Conservation (phyloP, 2,329 filamentous ascomycete genomes). For the Trichoderma cornu-damae region DNA sequence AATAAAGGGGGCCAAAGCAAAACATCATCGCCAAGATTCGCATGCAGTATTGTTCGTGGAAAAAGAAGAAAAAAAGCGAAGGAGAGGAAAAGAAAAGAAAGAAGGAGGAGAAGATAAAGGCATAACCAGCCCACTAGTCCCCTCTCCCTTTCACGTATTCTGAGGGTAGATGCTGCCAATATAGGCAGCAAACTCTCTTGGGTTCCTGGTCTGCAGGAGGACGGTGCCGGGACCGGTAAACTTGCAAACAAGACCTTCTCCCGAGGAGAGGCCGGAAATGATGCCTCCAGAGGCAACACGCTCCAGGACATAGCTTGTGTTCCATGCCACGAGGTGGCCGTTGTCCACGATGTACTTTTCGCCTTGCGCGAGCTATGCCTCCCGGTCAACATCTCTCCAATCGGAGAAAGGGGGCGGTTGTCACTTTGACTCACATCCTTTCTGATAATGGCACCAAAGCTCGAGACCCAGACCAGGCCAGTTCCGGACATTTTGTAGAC, state of each 20-base stretch:
- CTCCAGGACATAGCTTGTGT: constrained; percentile 88
- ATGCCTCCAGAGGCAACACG: constrained; percentile 86
- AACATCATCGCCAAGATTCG: not conserved
- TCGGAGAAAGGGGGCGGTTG: not conserved
- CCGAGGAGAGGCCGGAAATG: constrained; percentile 76
- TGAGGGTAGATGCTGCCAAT: constrained; percentile 44
- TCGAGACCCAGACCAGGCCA: constrained; percentile 83
- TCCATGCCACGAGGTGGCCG: constrained; percentile 93
- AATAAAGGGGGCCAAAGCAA: not conserved
- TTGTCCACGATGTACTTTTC: constrained; percentile 93
- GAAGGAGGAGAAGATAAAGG: too few relatives aligned
- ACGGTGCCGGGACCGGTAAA: constrained; percentile 89
- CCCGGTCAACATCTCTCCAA: not conserved
- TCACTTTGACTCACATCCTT: constrained; percentile 68
- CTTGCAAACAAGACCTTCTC: constrained; percentile 88
- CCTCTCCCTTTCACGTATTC: constrained; percentile 21
- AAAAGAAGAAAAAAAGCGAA: too few relatives aligned
- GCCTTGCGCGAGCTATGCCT: constrained; percentile 50
- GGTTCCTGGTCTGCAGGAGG: constrained; percentile 88
- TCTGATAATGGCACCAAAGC: constrained; percentile 88
- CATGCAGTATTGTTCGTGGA: not conserved
- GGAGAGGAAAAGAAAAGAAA: too few relatives aligned
- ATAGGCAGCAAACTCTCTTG: constrained; percentile 52
- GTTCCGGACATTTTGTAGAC: constrained; percentile 79
- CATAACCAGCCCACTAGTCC: not conserved